These are phyloP conservation scores for Taphrina pruni DNA, from an alignment of 1,139 yeast genomes.

Conservation along the genomic window DNA sequence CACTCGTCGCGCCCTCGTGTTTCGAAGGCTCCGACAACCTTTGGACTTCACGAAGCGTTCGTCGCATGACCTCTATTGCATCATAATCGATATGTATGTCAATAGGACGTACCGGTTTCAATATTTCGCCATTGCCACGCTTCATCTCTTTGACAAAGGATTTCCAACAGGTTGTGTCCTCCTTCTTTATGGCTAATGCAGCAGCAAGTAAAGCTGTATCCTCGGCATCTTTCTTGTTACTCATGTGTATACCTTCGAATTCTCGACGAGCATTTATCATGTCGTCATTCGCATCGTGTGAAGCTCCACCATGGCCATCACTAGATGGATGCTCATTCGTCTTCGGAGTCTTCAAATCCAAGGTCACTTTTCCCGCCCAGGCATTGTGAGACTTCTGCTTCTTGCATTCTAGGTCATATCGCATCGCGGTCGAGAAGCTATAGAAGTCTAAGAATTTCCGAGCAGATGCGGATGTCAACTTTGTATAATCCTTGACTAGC, in stretches of 20 bases:
- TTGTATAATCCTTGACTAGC: constrained; percentile 40
- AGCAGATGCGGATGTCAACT: constrained; percentile 44
- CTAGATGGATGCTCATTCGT: neutral
- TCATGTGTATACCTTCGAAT: constrained; percentile 25
- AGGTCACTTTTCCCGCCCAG: neutral
- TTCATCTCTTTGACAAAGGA: constrained; percentile 42
- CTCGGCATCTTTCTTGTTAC: constrained; percentile 24
- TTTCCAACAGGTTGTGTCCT: constrained; percentile 43
- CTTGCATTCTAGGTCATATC: neutral
- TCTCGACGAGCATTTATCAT: neutral
- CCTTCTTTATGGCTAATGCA: constrained; percentile 43
- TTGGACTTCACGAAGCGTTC: constrained; percentile 19
- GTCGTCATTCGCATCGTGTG: neutral
- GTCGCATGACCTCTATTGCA: constrained; percentile 24
- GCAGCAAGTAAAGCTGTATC: constrained; percentile 44
- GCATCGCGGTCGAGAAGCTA: constrained; percentile 13
- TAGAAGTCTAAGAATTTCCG: constrained; percentile 43
- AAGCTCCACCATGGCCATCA: neutral
- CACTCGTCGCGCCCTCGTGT: constrained; percentile 8
- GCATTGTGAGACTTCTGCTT: neutral
- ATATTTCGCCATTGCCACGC: constrained; percentile 45
- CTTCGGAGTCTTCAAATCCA: neutral
- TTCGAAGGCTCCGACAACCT: neutral
- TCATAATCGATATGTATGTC: constrained; percentile 29
- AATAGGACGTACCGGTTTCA: constrained; percentile 43